Percentiles rank a stretch among this genome's conserved stretches.
Conservation (phyloP, 2,329 filamentous ascomycete genomes). For the Phyllosticta capitalensis region DNA sequence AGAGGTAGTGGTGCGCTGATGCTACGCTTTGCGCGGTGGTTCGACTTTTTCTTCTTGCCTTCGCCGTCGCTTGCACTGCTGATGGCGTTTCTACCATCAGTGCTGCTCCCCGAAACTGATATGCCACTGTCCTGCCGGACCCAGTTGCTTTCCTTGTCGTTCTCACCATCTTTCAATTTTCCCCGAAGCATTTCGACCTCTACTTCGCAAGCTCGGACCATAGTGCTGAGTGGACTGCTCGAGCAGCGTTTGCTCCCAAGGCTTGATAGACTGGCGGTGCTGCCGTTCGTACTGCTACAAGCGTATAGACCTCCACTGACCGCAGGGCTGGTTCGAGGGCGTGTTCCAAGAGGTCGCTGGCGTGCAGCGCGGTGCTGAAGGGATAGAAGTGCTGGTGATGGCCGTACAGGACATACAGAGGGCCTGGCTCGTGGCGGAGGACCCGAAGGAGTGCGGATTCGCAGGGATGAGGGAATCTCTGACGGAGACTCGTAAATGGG, state of each 20-base stretch:
- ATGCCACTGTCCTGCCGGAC: background rate
- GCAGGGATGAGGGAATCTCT: background rate
- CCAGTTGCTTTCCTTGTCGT: background rate
- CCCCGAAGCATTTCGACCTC: background rate
- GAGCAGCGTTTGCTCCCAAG: background rate
- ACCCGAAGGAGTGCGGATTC: background rate
- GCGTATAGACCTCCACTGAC: background rate
- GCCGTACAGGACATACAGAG: background rate
- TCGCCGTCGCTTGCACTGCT: background rate
- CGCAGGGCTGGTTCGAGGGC: background rate
- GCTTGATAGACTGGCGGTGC: background rate
- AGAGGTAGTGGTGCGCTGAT: background rate
- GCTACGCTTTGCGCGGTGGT: background rate
- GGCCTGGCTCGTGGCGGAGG: background rate
- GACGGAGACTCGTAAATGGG: background rate
- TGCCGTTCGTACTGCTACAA: background rate
- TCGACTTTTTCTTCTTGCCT: background rate
- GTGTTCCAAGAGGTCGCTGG: background rate
- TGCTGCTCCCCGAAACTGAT: background rate
- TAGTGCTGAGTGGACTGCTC: conserved; percentile 4
- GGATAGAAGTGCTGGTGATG: background rate
- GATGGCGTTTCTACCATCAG: background rate
- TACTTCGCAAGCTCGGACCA: conserved; percentile 6
- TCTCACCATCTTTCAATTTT: background rate
- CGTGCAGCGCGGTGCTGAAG: conserved; percentile 3